Evolutionary conservation across 345 rosid genomes (phyloP), one percentile per base, ranked within the genome.

Genomic region (Crucihimalaya himalaica): DNA sequence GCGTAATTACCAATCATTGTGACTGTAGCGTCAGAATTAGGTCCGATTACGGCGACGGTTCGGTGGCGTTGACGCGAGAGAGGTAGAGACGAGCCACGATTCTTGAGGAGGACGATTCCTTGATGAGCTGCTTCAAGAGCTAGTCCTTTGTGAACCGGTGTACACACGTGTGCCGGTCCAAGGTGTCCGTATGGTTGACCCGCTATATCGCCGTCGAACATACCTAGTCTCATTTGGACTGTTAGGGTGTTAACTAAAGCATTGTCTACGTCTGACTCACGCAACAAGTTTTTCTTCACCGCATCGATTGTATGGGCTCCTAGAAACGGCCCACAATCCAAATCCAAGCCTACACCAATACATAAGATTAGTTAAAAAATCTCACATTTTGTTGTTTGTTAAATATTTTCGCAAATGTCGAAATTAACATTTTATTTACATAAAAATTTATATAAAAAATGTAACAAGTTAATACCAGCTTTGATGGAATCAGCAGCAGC

Each of bases 1-100:
- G 99, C 99, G 29, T 95, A 94, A n/a, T 95, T 95, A 28, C 99
- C 97, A 12, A 95, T 84, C 99, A 91, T 91, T 25, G 96, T 86
- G 15, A 71, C 78, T 0, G 97, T 88, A 28, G 77, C 97, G 46
- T 95, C 81, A 3, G 97, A 81, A 34, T 90, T 90, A 2, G 95
- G 97, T 18, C 99, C 99, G 11, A 92, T 81, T 12, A 95, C 92
- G 9, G 97, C 97, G 4, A 95, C 54, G 0, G 89, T 80, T 11
- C 51, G 85, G 80, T 83, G 87, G 37, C 50, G 90, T 43, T 48
- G 58, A 40, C 80, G 72, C 10, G 87, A 80, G 5, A 95, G 81
- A 21, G 99, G 99, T 40, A 95, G 84, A n/a, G 84, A 62, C 4
- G 78, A 78, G 20, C 84, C 85, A 0, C 70, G 81, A 71, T 95